Base-by-base conservation (phyloP, 345 rosid genomes). In the Populus pruinosa region DNA sequence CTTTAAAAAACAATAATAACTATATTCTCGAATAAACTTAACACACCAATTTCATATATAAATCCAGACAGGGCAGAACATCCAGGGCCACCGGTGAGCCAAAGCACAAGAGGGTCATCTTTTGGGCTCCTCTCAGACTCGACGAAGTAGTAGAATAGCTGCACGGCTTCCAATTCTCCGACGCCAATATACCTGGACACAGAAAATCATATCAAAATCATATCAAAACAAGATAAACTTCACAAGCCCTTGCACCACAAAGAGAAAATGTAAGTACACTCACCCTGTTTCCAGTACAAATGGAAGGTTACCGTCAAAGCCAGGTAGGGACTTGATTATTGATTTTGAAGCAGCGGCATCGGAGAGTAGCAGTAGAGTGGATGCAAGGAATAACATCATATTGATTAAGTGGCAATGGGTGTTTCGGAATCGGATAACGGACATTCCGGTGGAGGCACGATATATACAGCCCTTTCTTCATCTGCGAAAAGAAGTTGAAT, bases 81-180 rank as follows among this genome's bases (percentile, higher is more conserved):
- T 25, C 89, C 87, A 38, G 89, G 89, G 39, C 85, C 89, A 8
- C 89, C 87, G 17, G 77, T 82, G 43, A 79, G 73, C 83, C 85
- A 84, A 31, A 84, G 79, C 78, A 83, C 0, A 4, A 86, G 67
- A 77, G 88, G 85, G 79, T 86, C 88, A 44, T 74, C 75, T 36
- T 65, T 39, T 0, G 88, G 84, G 27, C 70, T 72, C 27, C 86
- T 67, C 59, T 83, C 80, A 0, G 88, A 77, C 63, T 81, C 83
- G 4, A 85, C 69, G 66, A 83, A 82, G 75, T 77, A 85, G 59
- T 82, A 86, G 77, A 78, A 81, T 39, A 81, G 23, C 73, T 83
- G 82, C 2, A 80, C 73, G 20, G 69, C 83, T 0, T 83, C 85
- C 9, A 68, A 49, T 12, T 74, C 78, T 0, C 55, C 80, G 47